Conservation (phyloP, 1,139 yeast genomes). For the Yamadazyma membranifaciens region DNA sequence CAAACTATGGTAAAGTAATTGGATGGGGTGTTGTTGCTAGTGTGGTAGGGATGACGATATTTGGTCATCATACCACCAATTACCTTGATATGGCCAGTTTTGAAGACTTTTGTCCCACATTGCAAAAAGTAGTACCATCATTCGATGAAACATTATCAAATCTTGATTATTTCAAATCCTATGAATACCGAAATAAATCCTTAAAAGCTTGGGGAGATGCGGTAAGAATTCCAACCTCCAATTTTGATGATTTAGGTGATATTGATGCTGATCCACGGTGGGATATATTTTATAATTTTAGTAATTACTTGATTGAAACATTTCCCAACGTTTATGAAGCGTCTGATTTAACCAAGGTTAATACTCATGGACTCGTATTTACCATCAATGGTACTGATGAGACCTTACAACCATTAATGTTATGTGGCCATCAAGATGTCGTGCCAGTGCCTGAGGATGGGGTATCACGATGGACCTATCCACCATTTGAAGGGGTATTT, state of each 20-base stretch:
- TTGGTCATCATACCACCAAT: too few relatives aligned
- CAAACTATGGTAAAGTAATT: too few relatives aligned
- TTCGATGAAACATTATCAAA: constrained; percentile 11
- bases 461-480: constrained; percentile 38
- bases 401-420: constrained; percentile 35
- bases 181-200: constrained; percentile 28
- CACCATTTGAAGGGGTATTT: constrained; percentile 42
- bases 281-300: constrained; percentile 30
- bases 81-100: too few relatives aligned
- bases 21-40: too few relatives aligned
- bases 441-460: constrained; percentile 48
- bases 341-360: constrained; percentile 29
- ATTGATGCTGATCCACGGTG: constrained; percentile 28
- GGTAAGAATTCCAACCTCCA: constrained; percentile 60
- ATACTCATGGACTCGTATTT: constrained; percentile 32
- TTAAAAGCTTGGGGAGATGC: constrained; percentile 36
- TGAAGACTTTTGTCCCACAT: constrained; percentile 11
- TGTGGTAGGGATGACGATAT: too few relatives aligned
- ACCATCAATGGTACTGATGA: constrained; percentile 34
- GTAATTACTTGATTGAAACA: constrained; percentile 25
- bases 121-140: constrained; percentile 18
- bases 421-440: constrained; percentile 51
- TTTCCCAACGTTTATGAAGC: constrained; percentile 33
- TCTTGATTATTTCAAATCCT: constrained; percentile 20
- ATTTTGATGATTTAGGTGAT: constrained; percentile 44